Evolutionary conservation across 78 protist species (phyloP).

Genomic region (Monosiga brevicollis): DNA sequence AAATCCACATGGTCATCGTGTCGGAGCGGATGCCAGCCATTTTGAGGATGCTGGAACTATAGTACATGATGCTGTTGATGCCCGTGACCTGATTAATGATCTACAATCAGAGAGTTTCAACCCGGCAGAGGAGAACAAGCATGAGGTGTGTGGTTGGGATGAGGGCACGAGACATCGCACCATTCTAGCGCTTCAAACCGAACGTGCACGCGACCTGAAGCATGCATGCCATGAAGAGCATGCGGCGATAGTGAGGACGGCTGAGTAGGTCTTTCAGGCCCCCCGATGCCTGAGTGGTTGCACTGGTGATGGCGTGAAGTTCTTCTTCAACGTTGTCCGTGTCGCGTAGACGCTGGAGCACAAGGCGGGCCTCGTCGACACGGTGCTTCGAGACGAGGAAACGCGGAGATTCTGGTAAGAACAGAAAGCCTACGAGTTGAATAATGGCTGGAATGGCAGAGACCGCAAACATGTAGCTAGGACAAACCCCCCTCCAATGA

Average conservation of each 20-base stretch:
- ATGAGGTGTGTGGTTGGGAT: no score
- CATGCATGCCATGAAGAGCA: background rate
- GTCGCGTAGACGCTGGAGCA: background rate
- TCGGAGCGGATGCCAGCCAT: background rate
- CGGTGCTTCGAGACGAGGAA: background rate
- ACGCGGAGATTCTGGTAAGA: background rate
- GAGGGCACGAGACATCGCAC: no score
- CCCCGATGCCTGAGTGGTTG: background rate
- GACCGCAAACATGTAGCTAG: background rate
- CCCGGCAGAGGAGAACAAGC: background rate
- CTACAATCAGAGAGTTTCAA: no score
- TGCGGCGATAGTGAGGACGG: background rate
- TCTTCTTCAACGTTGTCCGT: background rate
- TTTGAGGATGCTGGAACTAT: background rate
- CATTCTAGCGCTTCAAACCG: no score
- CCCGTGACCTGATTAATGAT: background rate
- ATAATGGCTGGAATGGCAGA: background rate
- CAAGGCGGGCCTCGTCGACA: background rate
- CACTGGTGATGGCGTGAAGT: background rate
- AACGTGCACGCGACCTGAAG: background rate
- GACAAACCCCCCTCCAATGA: no score
- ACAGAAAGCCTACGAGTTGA: background rate
- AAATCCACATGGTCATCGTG: background rate
- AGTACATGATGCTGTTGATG: constrained; percentile 1
- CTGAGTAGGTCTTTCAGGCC: background rate